Evolutionary conservation across 2,329 filamentous ascomycete species (phyloP), one percentile per base, ranked within the genome.

Genomic region (Hymenoscyphus fraxineus): DNA sequence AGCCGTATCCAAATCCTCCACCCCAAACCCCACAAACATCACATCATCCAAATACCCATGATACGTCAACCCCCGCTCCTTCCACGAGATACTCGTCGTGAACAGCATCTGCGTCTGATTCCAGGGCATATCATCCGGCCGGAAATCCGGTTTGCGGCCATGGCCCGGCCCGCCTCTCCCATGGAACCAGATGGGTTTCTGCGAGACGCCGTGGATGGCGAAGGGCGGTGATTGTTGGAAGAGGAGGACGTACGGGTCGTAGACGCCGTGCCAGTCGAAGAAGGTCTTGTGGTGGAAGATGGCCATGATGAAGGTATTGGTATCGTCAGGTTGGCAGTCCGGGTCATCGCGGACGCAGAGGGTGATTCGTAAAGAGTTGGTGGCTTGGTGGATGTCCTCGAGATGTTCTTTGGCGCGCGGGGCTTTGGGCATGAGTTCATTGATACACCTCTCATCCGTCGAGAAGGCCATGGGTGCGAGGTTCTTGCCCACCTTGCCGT

Each of bases 11-110:
- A 74, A 67, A 70, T 87, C 84, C 70, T 87, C 84, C 41, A 85
- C 80, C 0, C 85, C 85, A 71, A 88, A 87, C 0, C 75, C 78
- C 2, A 87, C 55, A 51, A 87, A 81, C 15, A 87, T 19, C 13
- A 81, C 78, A 68, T 87, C 84, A 66, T 87, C 84, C 10, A 82
- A 65, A 62, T 81, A 85, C 0, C 85, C 85, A 68, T 86, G 81
- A 66, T 87, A 86, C 38, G 72, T 79, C 66, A 79, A 74, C 0
- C 77, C 78, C 0, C 73, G 72, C 0, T 66, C 71, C 71, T 81
- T 85, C 85, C 85, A 88, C 65, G 78, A 83, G 39, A 86, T 80
- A 0, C 80, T 82, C 0, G 83, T 86, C 0, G 86, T 76, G 66
- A 86, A 87, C 35, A 87, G 75, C 83, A 86, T 85, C 68, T 85